Base-by-base conservation (phyloP, 805 yeast species). In the Komagataella kurtzmanii region DNA sequence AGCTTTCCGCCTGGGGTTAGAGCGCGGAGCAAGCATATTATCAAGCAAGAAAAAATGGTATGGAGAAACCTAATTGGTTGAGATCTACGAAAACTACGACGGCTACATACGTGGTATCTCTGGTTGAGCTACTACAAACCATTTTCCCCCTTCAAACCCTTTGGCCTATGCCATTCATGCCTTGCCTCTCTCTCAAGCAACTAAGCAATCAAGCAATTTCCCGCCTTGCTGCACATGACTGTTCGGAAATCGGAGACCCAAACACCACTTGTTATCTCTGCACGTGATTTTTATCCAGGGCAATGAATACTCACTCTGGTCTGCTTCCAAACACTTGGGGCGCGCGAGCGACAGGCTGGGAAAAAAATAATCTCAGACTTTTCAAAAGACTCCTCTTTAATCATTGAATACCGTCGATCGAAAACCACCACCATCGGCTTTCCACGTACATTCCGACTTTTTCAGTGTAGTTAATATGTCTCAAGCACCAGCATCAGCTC, bases 371-470 rank as follows among this genome's bases (percentile, higher is more conserved):
- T 30, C 40, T 30, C 40, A 30, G 10, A 30, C 40, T 30, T 30
- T 30, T 30, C 40, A 30, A 24, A 7, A 14, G 14, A 10, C 14
- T 30, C 12, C 40, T 30, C 40, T 30, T 30, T 14, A 30, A 30
- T 30, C 40, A 30, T 30, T 30, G 40, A 30, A 30, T 30, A 30
- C 61, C 65, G 74, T 78, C 83, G 83, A 78, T 76, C 67, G 83
- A 78, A 77, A 77, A 72, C 81, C 83, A 78, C 69, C 77, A 62
- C 76, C 79, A 67, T 80, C 82, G 83, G 81, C 74, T 78, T 78
- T 78, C 83, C 83, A 76, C 83, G 82, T 77, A 76, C 74, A 77
- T 78, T 74, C 82, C 83, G 83, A 77, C 79, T 54, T 49, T 46
- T 53, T 49, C 7, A 49, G 50, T 57, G 58, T 58, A 57, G 54